Evolutionary conservation across 2,329 filamentous ascomycete species (phyloP).

Genomic region (Hypoxylon rubiginosum): DNA sequence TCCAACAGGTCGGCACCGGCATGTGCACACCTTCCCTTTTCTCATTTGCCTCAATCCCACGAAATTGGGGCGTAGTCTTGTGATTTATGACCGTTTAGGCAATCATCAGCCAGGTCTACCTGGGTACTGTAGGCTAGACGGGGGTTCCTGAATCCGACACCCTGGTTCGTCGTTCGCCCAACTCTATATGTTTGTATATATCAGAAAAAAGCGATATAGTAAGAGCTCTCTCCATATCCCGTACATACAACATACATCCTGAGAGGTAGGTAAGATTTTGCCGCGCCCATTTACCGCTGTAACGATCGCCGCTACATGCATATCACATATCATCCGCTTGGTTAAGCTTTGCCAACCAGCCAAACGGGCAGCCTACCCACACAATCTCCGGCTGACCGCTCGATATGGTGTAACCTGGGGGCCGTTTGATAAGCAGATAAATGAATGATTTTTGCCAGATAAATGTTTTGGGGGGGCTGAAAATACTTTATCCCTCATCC

Average conservation of each 20-base stretch:
- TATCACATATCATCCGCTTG: not conserved
- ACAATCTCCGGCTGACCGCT: constrained; percentile 25
- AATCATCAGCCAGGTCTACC: constrained; percentile 28
- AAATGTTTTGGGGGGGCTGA: not conserved
- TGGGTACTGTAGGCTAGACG: constrained; percentile 15
- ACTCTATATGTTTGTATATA: constrained; percentile 25
- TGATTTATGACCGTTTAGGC: constrained; percentile 28
- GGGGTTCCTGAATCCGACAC: constrained; percentile 39
- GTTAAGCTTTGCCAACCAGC: constrained; percentile 5
- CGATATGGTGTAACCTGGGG: constrained; percentile 8
- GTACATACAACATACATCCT: no score
- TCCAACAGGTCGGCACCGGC: constrained; percentile 21
- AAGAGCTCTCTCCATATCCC: constrained; percentile 18
- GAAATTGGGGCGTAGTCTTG: constrained; percentile 23
- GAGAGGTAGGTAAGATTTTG: not conserved
- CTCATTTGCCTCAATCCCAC: constrained; percentile 6
- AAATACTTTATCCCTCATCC: constrained; percentile 18
- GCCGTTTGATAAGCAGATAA: constrained; percentile 12
- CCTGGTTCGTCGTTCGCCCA: constrained; percentile 32
- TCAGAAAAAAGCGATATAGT: constrained; percentile 9
- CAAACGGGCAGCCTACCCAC: constrained; percentile 18
- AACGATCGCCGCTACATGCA: constrained; percentile 10
- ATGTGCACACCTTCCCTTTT: constrained; percentile 35
- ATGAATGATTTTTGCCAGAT: constrained; percentile 5
- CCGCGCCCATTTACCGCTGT: not conserved